A percentile compares a stretch with the other conserved stretches of the same genome.
phyloP scores from a whole-genome alignment of 805 yeast species.

The Yamadazyma akitaensis region DNA sequence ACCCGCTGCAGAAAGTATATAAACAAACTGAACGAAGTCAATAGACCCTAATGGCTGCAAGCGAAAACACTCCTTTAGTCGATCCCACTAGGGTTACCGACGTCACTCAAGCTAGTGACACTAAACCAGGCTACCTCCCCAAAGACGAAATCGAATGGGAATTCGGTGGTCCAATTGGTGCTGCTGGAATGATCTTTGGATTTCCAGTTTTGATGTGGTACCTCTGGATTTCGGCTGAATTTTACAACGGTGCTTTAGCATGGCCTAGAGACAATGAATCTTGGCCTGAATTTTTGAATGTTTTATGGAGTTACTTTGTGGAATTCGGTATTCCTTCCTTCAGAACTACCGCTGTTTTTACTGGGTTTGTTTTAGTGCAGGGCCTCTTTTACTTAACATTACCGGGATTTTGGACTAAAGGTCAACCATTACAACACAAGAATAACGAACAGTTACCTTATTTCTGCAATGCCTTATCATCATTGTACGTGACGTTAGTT shows the following conservation, averaged over 20 bases:
- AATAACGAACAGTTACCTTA: constrained; percentile 81
- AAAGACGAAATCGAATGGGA: constrained; percentile 69
- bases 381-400: constrained; percentile 71
- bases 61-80: constrained; percentile 7
- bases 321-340: constrained; percentile 57
- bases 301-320: constrained; percentile 43
- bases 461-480: constrained; percentile 86
- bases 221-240: constrained; percentile 89
- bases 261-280: constrained; percentile 58
- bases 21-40: neutral
- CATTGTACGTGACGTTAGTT: constrained; percentile 68
- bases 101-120: neutral
- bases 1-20: no score
- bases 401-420: constrained; percentile 94
- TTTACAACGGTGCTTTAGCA: constrained; percentile 72
- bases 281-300: constrained; percentile 46
- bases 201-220: constrained; percentile 94
- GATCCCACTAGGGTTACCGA: neutral
- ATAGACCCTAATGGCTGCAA: neutral
- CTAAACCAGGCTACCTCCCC: constrained; percentile 26
- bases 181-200: constrained; percentile 84
- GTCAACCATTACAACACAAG: constrained; percentile 85
- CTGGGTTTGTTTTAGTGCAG: constrained; percentile 67
- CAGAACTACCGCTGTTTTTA: constrained; percentile 67
- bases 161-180: constrained; percentile 92